Evolutionary conservation across 305 asterid genomes (phyloP), one percentile per base, ranked within the genome.

Genomic region (Rubia occidens): DNA sequence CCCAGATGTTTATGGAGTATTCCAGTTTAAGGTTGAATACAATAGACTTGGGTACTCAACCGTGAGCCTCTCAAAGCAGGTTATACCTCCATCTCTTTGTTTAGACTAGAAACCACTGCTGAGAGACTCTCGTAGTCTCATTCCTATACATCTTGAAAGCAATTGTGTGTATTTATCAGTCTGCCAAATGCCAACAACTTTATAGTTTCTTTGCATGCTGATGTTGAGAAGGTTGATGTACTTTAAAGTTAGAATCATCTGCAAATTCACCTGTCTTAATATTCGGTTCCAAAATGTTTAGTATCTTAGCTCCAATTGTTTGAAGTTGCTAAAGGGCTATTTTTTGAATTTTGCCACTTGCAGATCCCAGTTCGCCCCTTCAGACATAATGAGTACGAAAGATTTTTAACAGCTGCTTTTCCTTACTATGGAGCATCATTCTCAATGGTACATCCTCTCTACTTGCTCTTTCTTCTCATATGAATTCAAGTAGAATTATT

Each of bases 281-380:
- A 14, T 17, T 51, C 51, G 44, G 14, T 18, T 10, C 45, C 60
- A 37, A 18, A 49, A 53, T 40, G 32, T 68, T 35, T 9, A 51
- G 18, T 18, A 9, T 10, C 21, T 1, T 0, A 6, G 5, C 15
- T 24, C 21, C 51, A 9, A n/a, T 26, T 13, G 39, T 8, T 64
- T 53, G 44, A 37, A 49, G 43, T 21, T 14, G 44, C 43, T 60
- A 37, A 45, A 44, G 47, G 43, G 32, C 74, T 20, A 47, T 75
- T 74, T 26, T 18, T 76, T 44, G 66, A 21, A 7, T 17, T n/a
- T 35, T 69, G 40, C 68, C 13, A n/a, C 64, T 60, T 78, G 81
- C 95, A 91, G 97, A 91, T 91, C 73, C 95, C 98, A 62, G 98
- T 91, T 72, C 86, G 96, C 40, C 98, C 98, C 20, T 91, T 75